phyloP scores from a whole-genome alignment of 1,284 basidiomycete genomes.

The Caloboletus firmus region DNA sequence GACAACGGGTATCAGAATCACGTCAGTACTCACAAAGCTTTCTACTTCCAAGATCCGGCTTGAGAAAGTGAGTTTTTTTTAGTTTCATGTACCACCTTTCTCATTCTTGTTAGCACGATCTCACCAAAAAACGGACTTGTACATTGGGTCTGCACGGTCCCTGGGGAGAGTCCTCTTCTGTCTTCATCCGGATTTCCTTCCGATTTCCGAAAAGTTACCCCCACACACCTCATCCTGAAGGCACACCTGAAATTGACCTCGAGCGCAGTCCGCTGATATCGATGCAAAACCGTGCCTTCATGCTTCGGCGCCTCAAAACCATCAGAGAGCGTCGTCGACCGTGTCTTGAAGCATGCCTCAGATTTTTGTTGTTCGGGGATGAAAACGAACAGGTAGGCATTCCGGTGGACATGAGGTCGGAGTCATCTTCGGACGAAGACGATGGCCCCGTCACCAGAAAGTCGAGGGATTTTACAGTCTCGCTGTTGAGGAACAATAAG shows the following conservation, averaged over 20 bases:
- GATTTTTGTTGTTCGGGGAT: slow-evolving; percentile 74
- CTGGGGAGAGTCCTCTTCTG: slow-evolving; percentile 78
- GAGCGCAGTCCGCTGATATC: slow-evolving; percentile 82
- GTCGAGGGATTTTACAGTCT: slow-evolving; percentile 49
- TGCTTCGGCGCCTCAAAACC: slow-evolving; percentile 71
- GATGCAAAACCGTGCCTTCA: slow-evolving; percentile 70
- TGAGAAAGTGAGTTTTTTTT: slow-evolving; percentile 64
- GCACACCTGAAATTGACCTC: slow-evolving; percentile 77
- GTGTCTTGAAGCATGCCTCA: slow-evolving; percentile 79
- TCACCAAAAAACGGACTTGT: slow-evolving; percentile 77
- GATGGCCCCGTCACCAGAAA: slow-evolving; percentile 40
- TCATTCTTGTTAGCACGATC: slow-evolving; percentile 58
- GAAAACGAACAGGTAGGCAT: slow-evolving; percentile 49
- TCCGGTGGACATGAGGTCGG: slow-evolving; percentile 48
- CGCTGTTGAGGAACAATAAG: slow-evolving; percentile 61
- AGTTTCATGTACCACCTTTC: neutral
- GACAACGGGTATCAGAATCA: slow-evolving; percentile 56
- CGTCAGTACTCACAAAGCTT: slow-evolving; percentile 72
- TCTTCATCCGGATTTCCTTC: slow-evolving; percentile 87
- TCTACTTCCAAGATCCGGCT: slow-evolving; percentile 74
- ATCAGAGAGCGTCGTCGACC: slow-evolving; percentile 72
- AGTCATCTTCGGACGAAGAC: slow-evolving; percentile 52
- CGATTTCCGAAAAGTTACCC: slow-evolving; percentile 87
- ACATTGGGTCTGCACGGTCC: slow-evolving; percentile 88
- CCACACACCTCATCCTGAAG: slow-evolving; percentile 53